Evolutionary conservation across 2,329 filamentous ascomycete genomes (phyloP).

Genomic region (Aaosphaeria pasadenensis): DNA sequence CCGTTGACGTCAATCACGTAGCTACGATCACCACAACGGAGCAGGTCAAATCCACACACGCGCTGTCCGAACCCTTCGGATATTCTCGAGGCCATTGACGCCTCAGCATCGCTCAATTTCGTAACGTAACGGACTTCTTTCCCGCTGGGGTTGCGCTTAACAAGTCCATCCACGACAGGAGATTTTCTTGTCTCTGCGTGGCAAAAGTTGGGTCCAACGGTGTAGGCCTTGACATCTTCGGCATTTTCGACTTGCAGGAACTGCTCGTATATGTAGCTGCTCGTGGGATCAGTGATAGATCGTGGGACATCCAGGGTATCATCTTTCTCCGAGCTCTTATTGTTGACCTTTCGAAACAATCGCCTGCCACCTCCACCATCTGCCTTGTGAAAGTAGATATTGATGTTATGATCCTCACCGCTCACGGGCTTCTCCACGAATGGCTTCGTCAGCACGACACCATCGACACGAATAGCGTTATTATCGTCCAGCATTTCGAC

Average conservation of each 20-base stretch:
- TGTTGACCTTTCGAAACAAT: slow-evolving; percentile 94
- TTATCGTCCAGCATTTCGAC: slow-evolving; percentile 88
- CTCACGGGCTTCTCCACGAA: slow-evolving; percentile 99
- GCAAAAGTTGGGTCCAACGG: slow-evolving; percentile 87
- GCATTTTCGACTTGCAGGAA: slow-evolving; percentile 96
- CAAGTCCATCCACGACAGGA: slow-evolving; percentile 92
- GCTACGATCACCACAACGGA: slow-evolving; percentile 83
- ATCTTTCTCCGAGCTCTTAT: slow-evolving; percentile 97
- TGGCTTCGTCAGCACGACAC: slow-evolving; percentile 76
- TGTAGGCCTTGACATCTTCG: slow-evolving; percentile 98
- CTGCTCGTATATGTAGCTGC: slow-evolving; percentile 95
- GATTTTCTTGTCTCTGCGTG: slow-evolving; percentile 97
- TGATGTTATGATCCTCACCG: slow-evolving; percentile 97
- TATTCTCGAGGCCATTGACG: slow-evolving; percentile 83
- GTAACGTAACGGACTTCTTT: slow-evolving; percentile 98
- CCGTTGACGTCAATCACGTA: slow-evolving; percentile 99
- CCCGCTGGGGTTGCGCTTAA: slow-evolving; percentile 92
- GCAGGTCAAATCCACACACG: slow-evolving; percentile 92
- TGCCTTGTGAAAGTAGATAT: slow-evolving; percentile 91
- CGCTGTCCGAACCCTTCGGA: slow-evolving; percentile 88
- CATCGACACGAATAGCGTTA: slow-evolving; percentile 85
- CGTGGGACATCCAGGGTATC: slow-evolving; percentile 72
- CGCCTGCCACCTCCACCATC: slow-evolving; percentile 85
- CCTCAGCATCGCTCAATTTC: slow-evolving; percentile 74
- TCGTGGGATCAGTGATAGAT: slow-evolving; percentile 73